Conservation (phyloP, 2,329 filamentous ascomycete genomes). For the Diaporthe vexans region DNA sequence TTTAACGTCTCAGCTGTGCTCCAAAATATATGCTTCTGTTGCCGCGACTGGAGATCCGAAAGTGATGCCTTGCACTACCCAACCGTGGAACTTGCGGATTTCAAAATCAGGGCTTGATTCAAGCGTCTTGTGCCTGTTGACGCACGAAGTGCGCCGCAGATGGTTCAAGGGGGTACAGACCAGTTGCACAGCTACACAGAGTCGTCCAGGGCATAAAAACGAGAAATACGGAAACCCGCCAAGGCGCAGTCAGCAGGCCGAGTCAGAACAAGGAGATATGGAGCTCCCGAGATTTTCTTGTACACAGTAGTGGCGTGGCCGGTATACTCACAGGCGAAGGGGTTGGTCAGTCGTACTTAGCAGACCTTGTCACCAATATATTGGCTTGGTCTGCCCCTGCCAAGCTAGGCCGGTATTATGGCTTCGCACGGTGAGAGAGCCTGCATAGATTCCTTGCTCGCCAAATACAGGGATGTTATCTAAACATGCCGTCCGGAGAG, state of each 20-base stretch:
- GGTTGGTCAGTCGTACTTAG: neutral
- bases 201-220: neutral
- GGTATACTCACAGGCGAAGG: neutral
- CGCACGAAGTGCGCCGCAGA: too few species aligned
- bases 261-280: neutral
- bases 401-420: neutral
- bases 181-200: too few species aligned
- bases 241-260: neutral
- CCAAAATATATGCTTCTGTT: too few species aligned
- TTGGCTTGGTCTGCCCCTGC: slow-evolving; percentile 26
- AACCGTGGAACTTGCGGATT: too few species aligned
- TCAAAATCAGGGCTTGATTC: neutral
- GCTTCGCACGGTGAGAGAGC: neutral
- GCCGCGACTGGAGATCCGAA: too few species aligned
- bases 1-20: neutral
- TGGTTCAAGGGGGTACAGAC: too few species aligned
- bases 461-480: neutral
- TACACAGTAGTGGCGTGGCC: neutral
- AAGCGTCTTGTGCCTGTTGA: too few species aligned
- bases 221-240: neutral
- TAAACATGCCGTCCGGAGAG: too few species aligned
- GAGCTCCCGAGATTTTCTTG: neutral
- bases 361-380: slow-evolving; percentile 8
- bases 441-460: neutral
- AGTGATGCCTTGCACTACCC: neutral